Evolutionary conservation across 495 filamentous ascomycete species (phyloP), one percentile per base, ranked within the genome.

Genomic region (Penicillium bovifimosum): DNA sequence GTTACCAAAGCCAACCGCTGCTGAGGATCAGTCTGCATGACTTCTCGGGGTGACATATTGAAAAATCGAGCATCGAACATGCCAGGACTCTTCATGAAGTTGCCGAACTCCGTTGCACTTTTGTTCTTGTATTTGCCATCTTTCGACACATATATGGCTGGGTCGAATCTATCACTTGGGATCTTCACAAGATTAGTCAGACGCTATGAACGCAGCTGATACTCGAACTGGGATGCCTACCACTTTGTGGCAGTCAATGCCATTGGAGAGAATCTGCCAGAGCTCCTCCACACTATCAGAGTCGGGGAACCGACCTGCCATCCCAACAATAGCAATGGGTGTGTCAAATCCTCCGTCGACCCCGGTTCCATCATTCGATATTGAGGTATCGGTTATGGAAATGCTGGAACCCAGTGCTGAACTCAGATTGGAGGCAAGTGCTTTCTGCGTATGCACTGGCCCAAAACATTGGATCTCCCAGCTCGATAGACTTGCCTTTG

Each of bases 71-170:
- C 33, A 53, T 70, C 67, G 18, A 70, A 70, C 0, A 55, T 4
- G 3, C 61, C 68, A 0, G 68, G 58, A 7, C 51, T 24, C 3
- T 69, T 52, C 26, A 65, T 64, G 33, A 70, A 68, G 9, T 58
- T 64, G 7, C 75, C 75, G 41, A 54, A 76, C 0, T 46, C 31
- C 27, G 43, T 69, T 5, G 65, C 58, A 32, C 74, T 76, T 9
- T 49, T 45, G 0, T 16, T 57, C 27, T 76, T 71, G 6, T 74
- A 76, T 9, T 60, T 60, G 0, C 69, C 65, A 58, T 80, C 75
- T 24, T 24, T 24, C 20, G 20, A 24, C 31, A 43, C 63, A 46
- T 80, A 74, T 0, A 68, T 62, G 0, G 72, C 57, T 2, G 73
- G 29, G 48, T 79, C 70, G 27, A 75, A 80, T 16, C 76, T 63